Base-by-base conservation (phyloP, 495 filamentous ascomycete genomes). In the Aspergillus incahuasiensis region DNA sequence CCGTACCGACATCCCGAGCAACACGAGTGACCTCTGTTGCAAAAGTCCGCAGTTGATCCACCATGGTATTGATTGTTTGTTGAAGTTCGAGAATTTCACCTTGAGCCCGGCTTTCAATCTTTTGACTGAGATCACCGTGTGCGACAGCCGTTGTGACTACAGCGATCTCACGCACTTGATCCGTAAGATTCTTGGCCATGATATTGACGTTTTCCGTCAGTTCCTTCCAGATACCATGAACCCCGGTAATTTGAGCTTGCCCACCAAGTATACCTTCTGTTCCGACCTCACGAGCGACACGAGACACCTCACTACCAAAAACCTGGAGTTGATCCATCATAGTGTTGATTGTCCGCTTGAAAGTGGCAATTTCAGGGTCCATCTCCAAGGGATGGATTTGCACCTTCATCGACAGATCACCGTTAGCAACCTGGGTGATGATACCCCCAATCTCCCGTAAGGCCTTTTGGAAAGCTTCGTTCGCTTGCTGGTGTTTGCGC, bases 311-410 rank as follows among this genome's bases (percentile, higher is more conserved):
- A 68, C 88, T 92, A 64, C 94, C 92, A 73, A 98, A 98, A 49
- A 94, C 88, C 69, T 97, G 92, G 52, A 98, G 80, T 74, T 97
- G 94, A 67, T 97, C 94, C 82, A 97, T 95, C 94, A 99, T 99
- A 51, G 86, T 95, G 66, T 99, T 99, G 75, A 79, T 86, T 15
- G 92, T 97, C 53, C 89, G 86, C 77, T 99, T 99, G 81, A 99
- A 99, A 5, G 88, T 92, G n/a, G 89, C 90, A 64, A 99, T 99
- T 78, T 99, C 95, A 0, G 94, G 92, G 79, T 99, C 94, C 89
- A 97, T 94, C 72, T 99, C 94, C 62, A 91, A 83, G 7, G 89
- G 88, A 68, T 97, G 92, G 62, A 99, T 94, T 44, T 92, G 85
- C 49, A 97, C 95, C 74, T 97, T 97, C 81, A 96, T 96, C 68